Evolutionary conservation across 1,284 basidiomycete genomes (phyloP).

Genomic region (Coniferiporia sulphurascens): DNA sequence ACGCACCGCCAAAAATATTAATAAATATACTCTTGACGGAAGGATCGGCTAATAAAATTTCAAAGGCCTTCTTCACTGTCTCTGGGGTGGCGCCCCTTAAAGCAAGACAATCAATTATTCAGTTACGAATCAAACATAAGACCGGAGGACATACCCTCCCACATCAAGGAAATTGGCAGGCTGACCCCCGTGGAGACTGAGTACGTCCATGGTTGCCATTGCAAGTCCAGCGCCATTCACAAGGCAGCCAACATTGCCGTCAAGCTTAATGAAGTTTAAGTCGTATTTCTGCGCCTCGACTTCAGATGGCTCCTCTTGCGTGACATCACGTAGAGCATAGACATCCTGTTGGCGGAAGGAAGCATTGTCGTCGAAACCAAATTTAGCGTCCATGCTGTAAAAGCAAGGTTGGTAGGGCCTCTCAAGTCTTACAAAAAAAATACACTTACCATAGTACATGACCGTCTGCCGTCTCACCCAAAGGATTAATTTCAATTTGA

Average conservation of each 20-base stretch:
- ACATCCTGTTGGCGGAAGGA: constrained; percentile 95
- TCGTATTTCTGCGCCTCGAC: constrained; percentile 93
- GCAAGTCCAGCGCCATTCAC: constrained; percentile 99
- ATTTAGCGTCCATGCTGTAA: constrained; percentile 97
- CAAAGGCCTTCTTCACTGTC: constrained; percentile 99
- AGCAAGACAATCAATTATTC: constrained; percentile 16
- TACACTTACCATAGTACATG: constrained; percentile 78
- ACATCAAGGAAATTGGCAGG: constrained; percentile 99
- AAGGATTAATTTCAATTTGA: constrained; percentile 99
- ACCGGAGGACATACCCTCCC: constrained; percentile 66
- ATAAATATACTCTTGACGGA: constrained; percentile 99
- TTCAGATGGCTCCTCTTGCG: constrained; percentile 96
- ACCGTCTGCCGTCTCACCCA: constrained; percentile 94
- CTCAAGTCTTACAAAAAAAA: neutral
- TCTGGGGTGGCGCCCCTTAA: constrained; percentile 91
- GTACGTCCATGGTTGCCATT: constrained; percentile 99
- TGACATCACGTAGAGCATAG: constrained; percentile 86
- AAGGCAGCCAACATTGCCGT: constrained; percentile 95
- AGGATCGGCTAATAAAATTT: constrained; percentile 86
- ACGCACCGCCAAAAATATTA: constrained; percentile 85
- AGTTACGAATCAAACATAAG: constrained; percentile 6
- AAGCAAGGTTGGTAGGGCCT: neutral
- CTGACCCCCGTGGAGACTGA: constrained; percentile 91
- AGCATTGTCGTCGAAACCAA: constrained; percentile 99
- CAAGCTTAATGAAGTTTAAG: constrained; percentile 99